Base-by-base conservation (phyloP, 352 stramenopile genomes). In the Phytophthora colocasiae region DNA sequence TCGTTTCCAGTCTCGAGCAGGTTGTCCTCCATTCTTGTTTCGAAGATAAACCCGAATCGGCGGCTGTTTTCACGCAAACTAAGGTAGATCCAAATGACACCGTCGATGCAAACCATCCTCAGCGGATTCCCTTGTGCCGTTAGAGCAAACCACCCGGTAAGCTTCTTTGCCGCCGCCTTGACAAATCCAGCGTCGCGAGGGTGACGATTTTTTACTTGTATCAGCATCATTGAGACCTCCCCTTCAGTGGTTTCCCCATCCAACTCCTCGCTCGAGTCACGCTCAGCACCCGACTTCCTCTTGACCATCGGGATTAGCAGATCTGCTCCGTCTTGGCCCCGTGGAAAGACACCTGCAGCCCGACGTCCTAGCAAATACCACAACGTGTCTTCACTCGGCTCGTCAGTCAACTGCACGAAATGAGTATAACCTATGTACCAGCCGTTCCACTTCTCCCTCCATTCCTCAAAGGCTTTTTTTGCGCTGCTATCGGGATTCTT, bases 361-460 rank as follows among this genome's bases (percentile, higher is more conserved):
- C 11, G 66, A 59, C 7, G 65, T 2, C 45, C 52, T n/a, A 78
- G 66, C 47, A 81, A 69, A 46, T 58, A 22, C 69, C 69, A 78
- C 11, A 78, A 11, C 14, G 38, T 60, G 2, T 59, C 41, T 22
- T 74, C 41, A 9, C 24, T 43, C 6, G 63, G 73, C 31, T 71
- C 29, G 6, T 38, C 9, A 0, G 17, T 9, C 12, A 81, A 38
- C 24, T 74, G 41, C 41, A 77, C 55, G 38, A 81, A 78, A 22
- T 81, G 65, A 43, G 52, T 71, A 27, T 78, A 78, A 1, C 69
- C 58, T 27, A 81, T 47, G 4, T 58, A 4, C 66, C 62, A 81
- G 12, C 14, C 41, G 0, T 46, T 9, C 68, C 68, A 77, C 48
- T 48, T n/a, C 31, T 19, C 26, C 14, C 4, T 14, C 64, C 51